These are phyloP conservation scores for Thraustotheca clavata DNA, from an alignment of 352 stramenopile genomes.

Conservation along the genomic window DNA sequence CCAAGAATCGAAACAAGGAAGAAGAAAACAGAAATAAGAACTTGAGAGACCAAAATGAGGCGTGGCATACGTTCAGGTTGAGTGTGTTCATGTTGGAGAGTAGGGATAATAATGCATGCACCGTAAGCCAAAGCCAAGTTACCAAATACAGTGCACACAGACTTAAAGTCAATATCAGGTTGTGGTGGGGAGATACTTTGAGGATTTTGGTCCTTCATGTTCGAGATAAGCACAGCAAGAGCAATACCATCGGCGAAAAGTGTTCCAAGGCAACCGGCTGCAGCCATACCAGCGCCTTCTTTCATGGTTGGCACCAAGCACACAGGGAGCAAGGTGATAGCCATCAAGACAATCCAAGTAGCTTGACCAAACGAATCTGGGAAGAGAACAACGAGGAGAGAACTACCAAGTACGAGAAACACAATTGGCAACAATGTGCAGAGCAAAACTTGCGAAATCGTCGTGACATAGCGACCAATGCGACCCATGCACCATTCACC, in stretches of 20 bases:
- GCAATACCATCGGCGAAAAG: constrained; percentile 22
- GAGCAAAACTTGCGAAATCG: constrained; percentile 25
- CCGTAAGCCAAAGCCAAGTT: constrained; percentile 59
- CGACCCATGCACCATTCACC: constrained; percentile 45
- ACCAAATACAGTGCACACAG: constrained; percentile 24
- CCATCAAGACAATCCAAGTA: constrained; percentile 25
- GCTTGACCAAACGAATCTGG: constrained; percentile 10
- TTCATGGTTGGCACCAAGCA: constrained; percentile 25
- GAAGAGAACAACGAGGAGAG: constrained; percentile 17
- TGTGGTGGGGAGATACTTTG: background rate
- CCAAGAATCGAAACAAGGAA: constrained; percentile 18
- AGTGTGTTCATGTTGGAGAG: constrained; percentile 50
- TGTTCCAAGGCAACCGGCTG: constrained; percentile 27
- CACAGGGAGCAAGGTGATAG: constrained; percentile 17
- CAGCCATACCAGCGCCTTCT: constrained; percentile 1
- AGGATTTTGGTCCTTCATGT: constrained; percentile 6
- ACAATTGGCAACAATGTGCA: constrained; percentile 18
- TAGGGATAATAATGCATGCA: constrained; percentile 51
- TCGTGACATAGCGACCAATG: constrained; percentile 39
- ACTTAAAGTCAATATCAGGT: constrained; percentile 20
- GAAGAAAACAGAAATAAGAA: constrained; percentile 41
- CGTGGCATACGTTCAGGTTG: constrained; percentile 50
- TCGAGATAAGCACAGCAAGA: constrained; percentile 14
- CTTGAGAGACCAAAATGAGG: constrained; percentile 43
- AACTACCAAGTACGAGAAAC: constrained; percentile 22